Evolutionary conservation across 108 stramenopile species (phyloP), one percentile per base, ranked within the genome.

Genomic region (Cylindrotheca fusiformis): DNA sequence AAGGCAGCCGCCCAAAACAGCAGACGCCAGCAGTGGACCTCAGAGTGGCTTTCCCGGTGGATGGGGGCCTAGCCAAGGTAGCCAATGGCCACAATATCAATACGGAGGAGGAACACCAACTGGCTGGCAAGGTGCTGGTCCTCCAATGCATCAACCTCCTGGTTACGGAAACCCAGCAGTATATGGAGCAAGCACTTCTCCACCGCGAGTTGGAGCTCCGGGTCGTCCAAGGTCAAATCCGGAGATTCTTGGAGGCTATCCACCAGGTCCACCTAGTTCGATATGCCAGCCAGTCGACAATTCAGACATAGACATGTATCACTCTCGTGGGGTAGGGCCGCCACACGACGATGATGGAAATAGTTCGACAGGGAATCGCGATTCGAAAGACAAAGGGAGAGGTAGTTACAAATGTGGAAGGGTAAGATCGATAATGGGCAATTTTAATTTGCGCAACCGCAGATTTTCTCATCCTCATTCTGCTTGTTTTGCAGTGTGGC

Each of bases 321-420:
- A 41, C 48, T 61, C 28, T 57, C 69, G 23, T 41, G 68, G 48
- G 33, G 63, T 63, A 19, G 62, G 48, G 30, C 29, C 46, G 46
- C 54, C 27, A 28, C 22, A 33, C 32, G 73, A 80, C 29, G 74
- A 66, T 36, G 75, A 45, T 1, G 48, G 36, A 18, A 30, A 26
- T 33, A 74, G 68, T 33, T 71, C 68, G 32, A 48, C 65, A 25
- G 59, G 74, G 24, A 52, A 67, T 1, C 57, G 65, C 27, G 71
- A 54, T 52, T 69, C 76, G 26, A 88, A 86, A 58, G 91, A 92
- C 64, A 92, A 87, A 65, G 86, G 86, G 58, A 66, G 91, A 21
- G 91, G 91, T 30, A 81, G 77, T 22, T 92, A 92, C 78, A 85
- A 85, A 57, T 92, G 91, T 60, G 91, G 91, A 67, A 67, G 79